Percentiles rank a stretch among this genome's conserved stretches.
Conservation (phyloP, 139 green algal genomes). For the Pycnococcus provasolii region DNA sequence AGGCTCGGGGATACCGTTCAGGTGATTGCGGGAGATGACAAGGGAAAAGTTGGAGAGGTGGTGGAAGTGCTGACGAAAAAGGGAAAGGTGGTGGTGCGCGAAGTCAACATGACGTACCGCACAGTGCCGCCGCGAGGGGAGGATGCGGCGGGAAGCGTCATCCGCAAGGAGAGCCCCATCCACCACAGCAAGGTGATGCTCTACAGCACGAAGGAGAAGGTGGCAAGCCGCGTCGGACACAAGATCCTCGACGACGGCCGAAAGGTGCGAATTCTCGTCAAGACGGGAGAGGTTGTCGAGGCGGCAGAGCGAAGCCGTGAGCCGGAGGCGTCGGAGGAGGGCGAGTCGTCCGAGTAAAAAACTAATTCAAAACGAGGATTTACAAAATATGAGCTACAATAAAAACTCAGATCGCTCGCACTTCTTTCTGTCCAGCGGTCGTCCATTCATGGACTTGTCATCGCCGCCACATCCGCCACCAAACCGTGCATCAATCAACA, state of each 20-base stretch:
- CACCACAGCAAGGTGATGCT: slow-evolving; percentile 94
- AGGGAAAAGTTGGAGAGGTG: slow-evolving; percentile 84
- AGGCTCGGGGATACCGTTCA: slow-evolving; percentile 70
- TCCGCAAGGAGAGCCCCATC: slow-evolving; percentile 71
- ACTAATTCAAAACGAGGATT: too few species aligned
- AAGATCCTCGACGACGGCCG: slow-evolving; percentile 48
- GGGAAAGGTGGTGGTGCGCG: slow-evolving; percentile 75
- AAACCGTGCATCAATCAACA: too few species aligned
- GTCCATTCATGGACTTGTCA: too few species aligned
- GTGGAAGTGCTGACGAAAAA: slow-evolving; percentile 50
- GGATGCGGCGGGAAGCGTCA: slow-evolving; percentile 68
- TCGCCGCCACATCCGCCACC: too few species aligned
- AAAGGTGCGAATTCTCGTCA: slow-evolving; percentile 35
- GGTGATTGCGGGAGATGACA: slow-evolving; percentile 83
- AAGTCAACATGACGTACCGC: slow-evolving; percentile 87
- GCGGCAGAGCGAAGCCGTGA: background rate
- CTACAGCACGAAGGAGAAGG: slow-evolving; percentile 64
- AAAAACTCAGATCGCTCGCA: too few species aligned
- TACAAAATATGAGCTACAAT: too few species aligned
- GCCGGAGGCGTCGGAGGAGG: background rate
- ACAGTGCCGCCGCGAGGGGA: slow-evolving; percentile 61
- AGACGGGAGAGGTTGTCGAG: slow-evolving; percentile 27
- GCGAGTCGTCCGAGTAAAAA: background rate
- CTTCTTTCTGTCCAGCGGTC: too few species aligned
- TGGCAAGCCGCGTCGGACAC: slow-evolving; percentile 47